Conservation (phyloP, 2,329 filamentous ascomycete genomes). For the Alternaria longipes region DNA sequence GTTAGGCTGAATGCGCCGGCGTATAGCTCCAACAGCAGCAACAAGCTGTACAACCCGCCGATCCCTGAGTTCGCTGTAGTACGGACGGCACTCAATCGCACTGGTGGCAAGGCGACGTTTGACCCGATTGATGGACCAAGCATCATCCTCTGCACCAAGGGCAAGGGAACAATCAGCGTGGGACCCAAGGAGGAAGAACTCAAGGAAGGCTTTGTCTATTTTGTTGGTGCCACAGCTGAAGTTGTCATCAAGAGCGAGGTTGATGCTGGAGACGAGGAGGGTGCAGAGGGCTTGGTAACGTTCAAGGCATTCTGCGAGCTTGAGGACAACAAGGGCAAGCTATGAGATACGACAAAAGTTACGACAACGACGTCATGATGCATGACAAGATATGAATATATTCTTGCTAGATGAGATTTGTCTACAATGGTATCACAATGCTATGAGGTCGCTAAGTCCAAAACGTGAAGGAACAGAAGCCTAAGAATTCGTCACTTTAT, state of each 20-base stretch:
- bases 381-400: background rate
- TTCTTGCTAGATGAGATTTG: background rate
- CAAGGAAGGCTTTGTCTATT: slow-evolving; percentile 62
- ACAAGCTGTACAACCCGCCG: slow-evolving; percentile 87
- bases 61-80: slow-evolving; percentile 97
- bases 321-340: slow-evolving; percentile 41
- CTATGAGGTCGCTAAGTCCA: background rate
- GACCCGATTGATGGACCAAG: slow-evolving; percentile 88
- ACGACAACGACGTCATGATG: background rate
- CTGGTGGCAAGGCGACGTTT: slow-evolving; percentile 84
- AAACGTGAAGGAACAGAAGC: background rate
- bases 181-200: slow-evolving; percentile 79
- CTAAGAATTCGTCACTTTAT: slow-evolving; percentile 16
- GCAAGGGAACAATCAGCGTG: slow-evolving; percentile 83
- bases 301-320: slow-evolving; percentile 97
- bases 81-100: slow-evolving; percentile 74
- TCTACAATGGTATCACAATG: slow-evolving; percentile 2
- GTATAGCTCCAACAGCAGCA: slow-evolving; percentile 78
- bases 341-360: slow-evolving; percentile 23
- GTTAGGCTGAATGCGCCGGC: slow-evolving; percentile 80
- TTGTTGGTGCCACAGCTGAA: slow-evolving; percentile 86
- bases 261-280: slow-evolving; percentile 51
- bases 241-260: slow-evolving; percentile 74
- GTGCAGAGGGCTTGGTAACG: slow-evolving; percentile 74
- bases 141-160: slow-evolving; percentile 89